phyloP scores from a whole-genome alignment of 805 yeast species.

The Spencermartinsiella europaea region DNA sequence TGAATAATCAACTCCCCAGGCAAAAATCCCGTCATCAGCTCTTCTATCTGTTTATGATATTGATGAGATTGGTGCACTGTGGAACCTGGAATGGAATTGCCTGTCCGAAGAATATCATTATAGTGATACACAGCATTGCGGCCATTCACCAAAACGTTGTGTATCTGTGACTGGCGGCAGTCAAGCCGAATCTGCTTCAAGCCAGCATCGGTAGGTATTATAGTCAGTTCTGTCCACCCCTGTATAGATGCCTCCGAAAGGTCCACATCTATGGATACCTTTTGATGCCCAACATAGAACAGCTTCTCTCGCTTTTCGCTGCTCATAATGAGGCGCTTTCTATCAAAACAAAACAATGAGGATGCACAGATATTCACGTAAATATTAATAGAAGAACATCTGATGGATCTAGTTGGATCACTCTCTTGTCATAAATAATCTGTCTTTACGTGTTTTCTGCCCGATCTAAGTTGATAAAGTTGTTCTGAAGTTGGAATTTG shows the following conservation, averaged over 20 bases:
- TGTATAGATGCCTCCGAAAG: slow-evolving; percentile 49
- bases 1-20: slow-evolving; percentile 62
- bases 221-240: slow-evolving; percentile 80
- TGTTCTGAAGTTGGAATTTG: too few species aligned
- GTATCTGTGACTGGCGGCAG: slow-evolving; percentile 60
- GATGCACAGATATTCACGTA: too few species aligned
- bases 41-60: slow-evolving; percentile 47
- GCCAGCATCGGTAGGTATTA: slow-evolving; percentile 61
- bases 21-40: slow-evolving; percentile 46
- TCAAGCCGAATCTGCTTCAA: slow-evolving; percentile 65
- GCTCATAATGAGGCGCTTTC: neutral
- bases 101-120: slow-evolving; percentile 46
- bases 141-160: slow-evolving; percentile 60
- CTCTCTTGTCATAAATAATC: too few species aligned
- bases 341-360: too few species aligned
- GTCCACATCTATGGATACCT: slow-evolving; percentile 75
- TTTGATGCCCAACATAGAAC: slow-evolving; percentile 77
- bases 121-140: slow-evolving; percentile 51
- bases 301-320: slow-evolving; percentile 23
- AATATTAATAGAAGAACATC: too few species aligned
- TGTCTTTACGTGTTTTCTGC: too few species aligned
- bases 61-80: slow-evolving; percentile 54
- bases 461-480: too few species aligned
- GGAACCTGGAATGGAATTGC: slow-evolving; percentile 26
- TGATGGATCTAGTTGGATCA: too few species aligned